Evolutionary conservation across 2,329 filamentous ascomycete genomes (phyloP).

Genomic region (Aspergillus amoenus): DNA sequence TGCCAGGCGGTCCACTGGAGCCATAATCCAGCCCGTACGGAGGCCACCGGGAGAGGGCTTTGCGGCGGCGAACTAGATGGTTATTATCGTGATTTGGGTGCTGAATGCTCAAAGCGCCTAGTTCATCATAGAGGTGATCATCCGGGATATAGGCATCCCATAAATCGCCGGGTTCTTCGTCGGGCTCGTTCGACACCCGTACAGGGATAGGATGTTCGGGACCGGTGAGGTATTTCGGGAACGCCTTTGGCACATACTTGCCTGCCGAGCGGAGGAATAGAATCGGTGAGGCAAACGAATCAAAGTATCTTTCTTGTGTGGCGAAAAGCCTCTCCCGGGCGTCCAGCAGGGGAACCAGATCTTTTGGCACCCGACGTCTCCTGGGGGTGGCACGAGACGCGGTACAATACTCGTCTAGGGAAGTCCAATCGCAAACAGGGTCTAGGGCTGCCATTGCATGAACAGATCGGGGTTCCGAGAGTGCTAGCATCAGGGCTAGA

Average conservation of each 20-base stretch:
- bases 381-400: neutral
- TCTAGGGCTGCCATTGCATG: conserved; percentile 34
- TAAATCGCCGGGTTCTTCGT: conserved; percentile 8
- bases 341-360: conserved; percentile 36
- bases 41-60: conserved; percentile 40
- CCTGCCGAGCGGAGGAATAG: conserved; percentile 44
- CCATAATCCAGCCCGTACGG: conserved; percentile 39
- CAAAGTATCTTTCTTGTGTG: conserved; percentile 41
- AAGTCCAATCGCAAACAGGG: conserved; percentile 41
- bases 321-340: conserved; percentile 38
- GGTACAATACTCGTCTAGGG: conserved; percentile 42
- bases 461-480: conserved; percentile 39
- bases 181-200: conserved; percentile 13
- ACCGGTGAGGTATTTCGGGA: conserved; percentile 35
- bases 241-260: conserved; percentile 35
- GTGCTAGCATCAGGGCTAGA: conserved; percentile 43
- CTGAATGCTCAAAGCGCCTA: neutral
- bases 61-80: conserved; percentile 30
- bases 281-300: conserved; percentile 44
- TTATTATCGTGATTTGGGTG: neutral
- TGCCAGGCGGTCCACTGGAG: conserved; percentile 19
- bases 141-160: conserved; percentile 10
- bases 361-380: conserved; percentile 25
- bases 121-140: neutral
- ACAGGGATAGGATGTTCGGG: conserved; percentile 36